These are phyloP conservation scores for Furcasterigmium sp. DNA, from an alignment of 2,329 filamentous ascomycete species.

Conservation along the genomic window DNA sequence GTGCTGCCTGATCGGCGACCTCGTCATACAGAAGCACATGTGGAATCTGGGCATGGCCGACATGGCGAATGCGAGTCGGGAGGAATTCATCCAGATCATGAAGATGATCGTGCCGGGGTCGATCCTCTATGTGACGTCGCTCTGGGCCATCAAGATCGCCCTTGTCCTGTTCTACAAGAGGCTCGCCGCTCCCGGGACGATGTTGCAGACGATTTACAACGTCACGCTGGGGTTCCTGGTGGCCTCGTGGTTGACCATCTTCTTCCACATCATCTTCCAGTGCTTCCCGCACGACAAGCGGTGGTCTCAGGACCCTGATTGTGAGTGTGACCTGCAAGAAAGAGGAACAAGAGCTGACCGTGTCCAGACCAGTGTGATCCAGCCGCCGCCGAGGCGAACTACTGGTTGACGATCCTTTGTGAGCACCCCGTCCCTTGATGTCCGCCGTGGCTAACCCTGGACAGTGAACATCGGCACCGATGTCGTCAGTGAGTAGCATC, in stretches of 20 bases:
- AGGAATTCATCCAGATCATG: conserved; percentile 20
- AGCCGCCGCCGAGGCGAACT: conserved; percentile 9
- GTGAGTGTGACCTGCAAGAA: conserved; percentile 6
- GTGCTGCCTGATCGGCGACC: conserved; percentile 22
- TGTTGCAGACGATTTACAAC: conserved; percentile 29
- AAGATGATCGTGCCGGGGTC: conserved; percentile 16
- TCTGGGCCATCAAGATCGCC: conserved; percentile 34
- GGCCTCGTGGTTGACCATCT: conserved; percentile 24
- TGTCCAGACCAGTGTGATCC: conserved; percentile 9
- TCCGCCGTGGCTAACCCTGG: neutral
- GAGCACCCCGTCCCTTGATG: neutral
- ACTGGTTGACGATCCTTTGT: conserved; percentile 12
- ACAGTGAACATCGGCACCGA: conserved; percentile 3
- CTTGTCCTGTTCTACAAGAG: conserved; percentile 35
- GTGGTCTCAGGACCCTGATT: conserved; percentile 20
- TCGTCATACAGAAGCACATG: conserved; percentile 23
- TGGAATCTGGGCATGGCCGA: conserved; percentile 18
- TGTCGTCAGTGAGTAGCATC: neutral
- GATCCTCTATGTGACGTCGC: conserved; percentile 30
- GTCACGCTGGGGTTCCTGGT: conserved; percentile 22
- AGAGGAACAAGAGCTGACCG: conserved; percentile 1
- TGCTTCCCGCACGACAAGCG: conserved; percentile 27
- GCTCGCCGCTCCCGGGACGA: conserved; percentile 27
- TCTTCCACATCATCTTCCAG: conserved; percentile 32
- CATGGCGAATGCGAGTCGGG: conserved; percentile 13